Percentiles rank a stretch among this genome's conserved stretches.
phyloP scores from a whole-genome alignment of 2,329 filamentous ascomycete species.

The Penicillium brevicompactum region DNA sequence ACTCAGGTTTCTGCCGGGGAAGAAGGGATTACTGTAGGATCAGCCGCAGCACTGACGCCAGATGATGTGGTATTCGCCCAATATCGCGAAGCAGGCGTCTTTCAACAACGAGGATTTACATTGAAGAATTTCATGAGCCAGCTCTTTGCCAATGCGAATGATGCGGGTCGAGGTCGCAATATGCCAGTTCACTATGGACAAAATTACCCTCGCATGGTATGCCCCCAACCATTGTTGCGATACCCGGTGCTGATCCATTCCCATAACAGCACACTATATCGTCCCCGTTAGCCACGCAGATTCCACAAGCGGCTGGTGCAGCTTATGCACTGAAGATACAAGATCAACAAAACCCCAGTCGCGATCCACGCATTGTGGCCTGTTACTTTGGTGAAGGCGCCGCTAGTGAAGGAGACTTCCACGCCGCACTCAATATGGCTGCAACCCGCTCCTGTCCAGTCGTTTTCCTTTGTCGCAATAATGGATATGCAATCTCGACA shows the following conservation, averaged over 20 bases:
- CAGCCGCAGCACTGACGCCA: constrained; percentile 78
- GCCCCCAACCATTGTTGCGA: constrained; percentile 32
- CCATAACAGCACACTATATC: constrained; percentile 75
- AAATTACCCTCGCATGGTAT: constrained; percentile 77
- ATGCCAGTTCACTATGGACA: constrained; percentile 98
- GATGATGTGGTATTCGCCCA: constrained; percentile 91
- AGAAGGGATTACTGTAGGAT: constrained; percentile 90
- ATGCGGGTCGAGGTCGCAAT: constrained; percentile 79
- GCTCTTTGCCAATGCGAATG: constrained; percentile 82
- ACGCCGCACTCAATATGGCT: constrained; percentile 87
- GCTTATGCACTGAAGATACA: constrained; percentile 88
- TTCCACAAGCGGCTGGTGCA: constrained; percentile 83
- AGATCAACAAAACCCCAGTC: constrained; percentile 68
- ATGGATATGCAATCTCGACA: constrained; percentile 88
- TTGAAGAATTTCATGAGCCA: constrained; percentile 93
- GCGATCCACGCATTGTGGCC: constrained; percentile 68
- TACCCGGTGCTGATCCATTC: neutral
- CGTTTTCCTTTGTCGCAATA: constrained; percentile 89
- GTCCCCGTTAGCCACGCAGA: constrained; percentile 82
- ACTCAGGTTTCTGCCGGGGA: constrained; percentile 74
- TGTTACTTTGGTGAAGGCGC: constrained; percentile 93
- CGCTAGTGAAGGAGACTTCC: constrained; percentile 88
- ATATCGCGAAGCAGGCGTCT: constrained; percentile 91
- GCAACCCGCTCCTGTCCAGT: constrained; percentile 85
- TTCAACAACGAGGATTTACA: constrained; percentile 84